A percentile compares a stretch with the other conserved stretches of the same genome.
Evolutionary conservation across 768 basidiomycete species (phyloP).

Genomic region (Boletellus sp.): DNA sequence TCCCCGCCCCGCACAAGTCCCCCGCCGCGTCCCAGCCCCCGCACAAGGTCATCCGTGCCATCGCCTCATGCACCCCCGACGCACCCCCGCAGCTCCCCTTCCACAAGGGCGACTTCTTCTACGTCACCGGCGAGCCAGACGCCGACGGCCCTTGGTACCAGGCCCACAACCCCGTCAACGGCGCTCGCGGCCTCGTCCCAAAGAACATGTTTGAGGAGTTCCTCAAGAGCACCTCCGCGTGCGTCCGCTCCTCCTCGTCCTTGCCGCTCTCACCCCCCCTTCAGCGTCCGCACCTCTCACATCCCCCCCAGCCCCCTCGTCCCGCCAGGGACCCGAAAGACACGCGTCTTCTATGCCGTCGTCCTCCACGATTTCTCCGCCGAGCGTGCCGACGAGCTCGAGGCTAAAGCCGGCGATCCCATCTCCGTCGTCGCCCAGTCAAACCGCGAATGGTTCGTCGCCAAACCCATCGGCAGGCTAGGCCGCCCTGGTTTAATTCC

Average conservation of each 20-base stretch:
- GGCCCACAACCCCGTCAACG: constrained; percentile 90
- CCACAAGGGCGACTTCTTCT: constrained; percentile 94
- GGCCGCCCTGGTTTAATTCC: constrained; percentile 97
- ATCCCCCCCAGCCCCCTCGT: constrained; percentile 25
- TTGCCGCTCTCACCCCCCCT: not conserved
- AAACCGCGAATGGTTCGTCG: constrained; percentile 99
- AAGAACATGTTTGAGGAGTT: constrained; percentile 88
- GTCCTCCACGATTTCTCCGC: constrained; percentile 94
- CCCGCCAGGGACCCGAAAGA: constrained; percentile 35
- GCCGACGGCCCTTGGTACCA: constrained; percentile 73
- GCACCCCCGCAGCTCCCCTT: constrained; percentile 87
- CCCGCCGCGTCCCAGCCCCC: constrained; percentile 66
- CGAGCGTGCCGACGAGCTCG: constrained; percentile 95
- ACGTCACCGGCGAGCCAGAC: constrained; percentile 78
- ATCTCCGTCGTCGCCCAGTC: constrained; percentile 98
- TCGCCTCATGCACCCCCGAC: constrained; percentile 58
- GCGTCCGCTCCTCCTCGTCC: not conserved
- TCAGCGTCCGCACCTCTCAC: constrained; percentile 41
- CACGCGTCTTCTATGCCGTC: constrained; percentile 85
- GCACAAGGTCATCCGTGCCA: constrained; percentile 92
- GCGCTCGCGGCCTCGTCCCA: constrained; percentile 89
- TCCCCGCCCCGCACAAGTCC: constrained; percentile 53
- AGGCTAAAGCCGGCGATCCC: constrained; percentile 89
- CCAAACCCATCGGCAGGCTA: constrained; percentile 93
- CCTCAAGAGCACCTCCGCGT: constrained; percentile 61